Evolutionary conservation across 1,139 yeast species (phyloP).

Genomic region (Barnettozyma hawaiiensis): DNA sequence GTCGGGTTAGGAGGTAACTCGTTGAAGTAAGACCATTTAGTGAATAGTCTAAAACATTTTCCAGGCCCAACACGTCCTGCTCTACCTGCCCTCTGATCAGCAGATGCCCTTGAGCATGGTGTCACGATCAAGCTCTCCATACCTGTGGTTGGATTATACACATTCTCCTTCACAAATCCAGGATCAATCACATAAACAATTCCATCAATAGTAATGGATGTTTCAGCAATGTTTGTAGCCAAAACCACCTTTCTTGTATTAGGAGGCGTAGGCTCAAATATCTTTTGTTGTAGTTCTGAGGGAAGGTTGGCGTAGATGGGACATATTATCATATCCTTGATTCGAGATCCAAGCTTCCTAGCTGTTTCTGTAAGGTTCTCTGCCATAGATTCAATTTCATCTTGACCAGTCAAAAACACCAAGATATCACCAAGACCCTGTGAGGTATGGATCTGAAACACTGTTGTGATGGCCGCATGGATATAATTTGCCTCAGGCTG

Average conservation of each 20-base stretch:
- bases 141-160: constrained; percentile 75
- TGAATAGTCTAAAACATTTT: constrained; percentile 81
- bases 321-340: constrained; percentile 64
- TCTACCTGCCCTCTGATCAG: constrained; percentile 94
- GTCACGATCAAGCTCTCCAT: constrained; percentile 84
- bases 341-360: constrained; percentile 54
- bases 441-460: constrained; percentile 74
- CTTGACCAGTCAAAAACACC: constrained; percentile 91
- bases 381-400: constrained; percentile 81
- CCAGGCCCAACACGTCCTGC: constrained; percentile 98
- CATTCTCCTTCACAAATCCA: constrained; percentile 86
- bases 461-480: constrained; percentile 81
- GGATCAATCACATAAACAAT: constrained; percentile 86
- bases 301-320: constrained; percentile 94
- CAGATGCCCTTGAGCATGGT: constrained; percentile 91
- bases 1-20: constrained; percentile 75
- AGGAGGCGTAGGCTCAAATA: constrained; percentile 84
- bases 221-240: constrained; percentile 96
- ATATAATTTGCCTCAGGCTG: constrained; percentile 88
- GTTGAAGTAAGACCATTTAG: constrained; percentile 78
- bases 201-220: constrained; percentile 92
- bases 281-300: constrained; percentile 69
- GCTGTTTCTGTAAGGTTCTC: constrained; percentile 64
- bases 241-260: constrained; percentile 79
- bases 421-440: constrained; percentile 79